phyloP scores from a whole-genome alignment of 331 rosid genomes.

The Quercus tomentella region DNA sequence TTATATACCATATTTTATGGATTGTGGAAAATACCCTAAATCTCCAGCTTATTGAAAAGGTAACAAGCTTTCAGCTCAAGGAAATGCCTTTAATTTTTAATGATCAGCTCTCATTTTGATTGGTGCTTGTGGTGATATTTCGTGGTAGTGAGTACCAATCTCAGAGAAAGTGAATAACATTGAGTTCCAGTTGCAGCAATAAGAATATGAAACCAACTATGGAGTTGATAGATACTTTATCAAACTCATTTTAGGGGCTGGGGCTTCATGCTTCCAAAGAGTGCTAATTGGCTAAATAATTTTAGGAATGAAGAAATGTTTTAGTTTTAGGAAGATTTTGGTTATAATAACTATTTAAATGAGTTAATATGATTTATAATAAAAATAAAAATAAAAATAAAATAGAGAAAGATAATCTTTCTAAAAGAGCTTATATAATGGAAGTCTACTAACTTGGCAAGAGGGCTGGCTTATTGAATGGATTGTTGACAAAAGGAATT shows the following conservation, averaged over 20 bases:
- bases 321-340: neutral
- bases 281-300: neutral
- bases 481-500: neutral
- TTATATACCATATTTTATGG: conserved; percentile 65
- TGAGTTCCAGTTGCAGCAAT: neutral
- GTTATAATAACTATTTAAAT: neutral
- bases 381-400: neutral
- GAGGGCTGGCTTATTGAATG: neutral
- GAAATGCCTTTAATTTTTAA: neutral
- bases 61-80: neutral
- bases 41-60: conserved; percentile 85
- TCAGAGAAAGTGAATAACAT: neutral
- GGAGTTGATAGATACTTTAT: neutral
- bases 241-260: neutral
- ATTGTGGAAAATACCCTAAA: conserved; percentile 75
- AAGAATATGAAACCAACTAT: neutral
- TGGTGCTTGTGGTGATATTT: neutral
- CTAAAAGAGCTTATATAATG: neutral
- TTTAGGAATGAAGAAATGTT: neutral
- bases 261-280: neutral
- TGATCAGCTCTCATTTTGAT: neutral
- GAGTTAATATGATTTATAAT: neutral
- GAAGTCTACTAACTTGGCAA: neutral
- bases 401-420: neutral
- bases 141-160: neutral